A percentile compares a stretch with the other conserved stretches of the same genome.
phyloP scores from a whole-genome alignment of 2,329 filamentous ascomycete genomes.

The Aspergillus sp. region DNA sequence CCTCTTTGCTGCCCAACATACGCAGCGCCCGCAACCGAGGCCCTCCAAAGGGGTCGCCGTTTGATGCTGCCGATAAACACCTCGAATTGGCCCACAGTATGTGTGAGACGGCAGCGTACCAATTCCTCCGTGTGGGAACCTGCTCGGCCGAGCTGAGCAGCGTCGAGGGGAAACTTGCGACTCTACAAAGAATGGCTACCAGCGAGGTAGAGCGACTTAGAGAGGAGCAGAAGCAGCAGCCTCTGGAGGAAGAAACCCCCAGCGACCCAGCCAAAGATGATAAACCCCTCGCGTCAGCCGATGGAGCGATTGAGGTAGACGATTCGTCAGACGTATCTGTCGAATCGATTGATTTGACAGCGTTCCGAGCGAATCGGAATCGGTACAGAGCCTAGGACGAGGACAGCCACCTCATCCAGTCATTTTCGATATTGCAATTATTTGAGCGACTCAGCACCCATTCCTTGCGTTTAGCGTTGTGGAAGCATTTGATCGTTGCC shows the following conservation, averaged over 20 bases:
- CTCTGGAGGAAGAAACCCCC: conserved; percentile 13
- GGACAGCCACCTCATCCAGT: neutral
- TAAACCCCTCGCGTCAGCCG: conserved; percentile 13
- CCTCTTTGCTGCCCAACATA: conserved; percentile 13
- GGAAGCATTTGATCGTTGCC: too few relatives aligned
- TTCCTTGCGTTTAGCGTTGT: too few relatives aligned
- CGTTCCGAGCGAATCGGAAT: conserved; percentile 12
- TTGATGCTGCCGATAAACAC: conserved; percentile 70
- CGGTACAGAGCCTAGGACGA: neutral
- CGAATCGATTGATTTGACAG: conserved; percentile 14
- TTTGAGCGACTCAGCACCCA: neutral
- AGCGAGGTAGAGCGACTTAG: conserved; percentile 55
- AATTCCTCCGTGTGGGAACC: conserved; percentile 82
- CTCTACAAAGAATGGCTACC: conserved; percentile 58
- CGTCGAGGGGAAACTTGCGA: conserved; percentile 60
- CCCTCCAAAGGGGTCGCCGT: conserved; percentile 51
- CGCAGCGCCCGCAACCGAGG: conserved; percentile 22
- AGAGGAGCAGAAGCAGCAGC: conserved; percentile 42
- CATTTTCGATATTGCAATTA: neutral
- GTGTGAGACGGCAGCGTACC: conserved; percentile 82
- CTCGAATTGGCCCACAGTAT: conserved; percentile 75
- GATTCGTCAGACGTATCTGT: conserved; percentile 24
- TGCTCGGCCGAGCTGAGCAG: conserved; percentile 71
- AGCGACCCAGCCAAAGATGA: conserved; percentile 8
- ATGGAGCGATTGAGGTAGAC: conserved; percentile 31